Conservation (phyloP, 1,139 yeast species). For the Sugiyamaella grinbergsii region DNA sequence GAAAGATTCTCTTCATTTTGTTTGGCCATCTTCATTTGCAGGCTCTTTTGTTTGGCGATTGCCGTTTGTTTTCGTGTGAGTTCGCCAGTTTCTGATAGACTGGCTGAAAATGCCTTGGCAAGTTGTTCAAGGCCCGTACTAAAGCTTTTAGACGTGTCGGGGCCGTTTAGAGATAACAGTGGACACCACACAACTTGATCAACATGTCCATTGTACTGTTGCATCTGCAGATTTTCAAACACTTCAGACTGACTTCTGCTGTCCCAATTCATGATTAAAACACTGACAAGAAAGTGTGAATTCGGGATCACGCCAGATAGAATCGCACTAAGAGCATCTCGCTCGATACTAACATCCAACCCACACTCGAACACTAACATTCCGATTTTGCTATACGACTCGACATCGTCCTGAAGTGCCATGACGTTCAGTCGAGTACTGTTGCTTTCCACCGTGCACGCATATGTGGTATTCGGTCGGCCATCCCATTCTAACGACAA, state of each 20-base stretch:
- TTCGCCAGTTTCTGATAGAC: slow-evolving; percentile 11
- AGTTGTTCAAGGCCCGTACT: slow-evolving; percentile 15
- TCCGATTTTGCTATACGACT: slow-evolving; percentile 32
- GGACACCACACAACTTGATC: slow-evolving; percentile 7
- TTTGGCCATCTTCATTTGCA: slow-evolving; percentile 10
- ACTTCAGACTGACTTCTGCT: slow-evolving; percentile 14
- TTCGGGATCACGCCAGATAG: slow-evolving; percentile 17
- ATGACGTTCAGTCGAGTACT: slow-evolving; percentile 25
- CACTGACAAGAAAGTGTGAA: slow-evolving; percentile 25
- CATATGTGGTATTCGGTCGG: slow-evolving; percentile 17
- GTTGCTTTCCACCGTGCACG: slow-evolving; percentile 17
- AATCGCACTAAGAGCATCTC: slow-evolving; percentile 29
- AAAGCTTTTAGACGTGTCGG: slow-evolving; percentile 14
- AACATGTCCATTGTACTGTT: neutral
- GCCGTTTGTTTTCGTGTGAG: slow-evolving; percentile 16
- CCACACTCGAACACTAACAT: slow-evolving; percentile 38
- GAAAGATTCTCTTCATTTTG: slow-evolving; percentile 14
- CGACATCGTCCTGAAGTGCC: slow-evolving; percentile 32
- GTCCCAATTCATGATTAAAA: slow-evolving; percentile 26
- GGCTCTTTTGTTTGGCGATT: slow-evolving; percentile 9
- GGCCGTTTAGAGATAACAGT: slow-evolving; percentile 2
- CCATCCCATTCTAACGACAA: slow-evolving; percentile 33
- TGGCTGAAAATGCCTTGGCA: slow-evolving; percentile 17
- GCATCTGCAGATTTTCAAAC: slow-evolving; percentile 8
- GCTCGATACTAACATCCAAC: slow-evolving; percentile 23